These are phyloP conservation scores for Fusarium oxysporum DNA, from an alignment of 2,329 filamentous ascomycete genomes.

Conservation along the genomic window DNA sequence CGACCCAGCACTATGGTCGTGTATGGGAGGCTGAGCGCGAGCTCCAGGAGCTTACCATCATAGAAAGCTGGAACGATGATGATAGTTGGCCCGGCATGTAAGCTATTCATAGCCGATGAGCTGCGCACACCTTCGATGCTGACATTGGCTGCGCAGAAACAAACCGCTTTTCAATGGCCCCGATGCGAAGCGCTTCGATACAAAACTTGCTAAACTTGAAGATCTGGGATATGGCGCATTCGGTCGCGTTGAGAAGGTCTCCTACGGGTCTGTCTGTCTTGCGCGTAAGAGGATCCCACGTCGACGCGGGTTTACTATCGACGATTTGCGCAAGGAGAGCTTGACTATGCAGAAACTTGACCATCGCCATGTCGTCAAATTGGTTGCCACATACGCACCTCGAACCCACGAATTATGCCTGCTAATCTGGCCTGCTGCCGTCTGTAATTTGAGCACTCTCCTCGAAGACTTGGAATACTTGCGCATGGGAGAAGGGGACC, in stretches of 20 bases:
- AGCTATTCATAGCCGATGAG: conserved; percentile 22
- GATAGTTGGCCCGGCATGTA: conserved; percentile 51
- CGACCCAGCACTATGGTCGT: conserved; percentile 35
- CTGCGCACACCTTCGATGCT: background rate
- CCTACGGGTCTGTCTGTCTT: conserved; percentile 55
- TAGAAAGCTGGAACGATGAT: conserved; percentile 49
- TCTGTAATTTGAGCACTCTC: conserved; percentile 58
- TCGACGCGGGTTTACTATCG: conserved; percentile 52
- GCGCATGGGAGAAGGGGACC: conserved; percentile 52
- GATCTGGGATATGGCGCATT: conserved; percentile 58
- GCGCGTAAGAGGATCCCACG: conserved; percentile 58
- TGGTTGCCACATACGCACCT: conserved; percentile 60
- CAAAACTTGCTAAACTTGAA: conserved; percentile 46
- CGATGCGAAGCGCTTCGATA: conserved; percentile 52
- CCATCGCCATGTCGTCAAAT: conserved; percentile 60
- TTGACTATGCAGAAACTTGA: conserved; percentile 60
- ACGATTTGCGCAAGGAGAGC: conserved; percentile 58
- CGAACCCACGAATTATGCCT: conserved; percentile 56
- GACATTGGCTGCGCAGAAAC: conserved; percentile 39
- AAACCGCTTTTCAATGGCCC: conserved; percentile 47
- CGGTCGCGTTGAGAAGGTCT: conserved; percentile 59
- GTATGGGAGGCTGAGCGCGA: conserved; percentile 48
- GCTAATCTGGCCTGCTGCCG: conserved; percentile 60
- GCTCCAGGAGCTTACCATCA: conserved; percentile 46
- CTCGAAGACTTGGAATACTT: conserved; percentile 58